Conservation (phyloP, 306 rosid species). For the Purshia tridentata region DNA sequence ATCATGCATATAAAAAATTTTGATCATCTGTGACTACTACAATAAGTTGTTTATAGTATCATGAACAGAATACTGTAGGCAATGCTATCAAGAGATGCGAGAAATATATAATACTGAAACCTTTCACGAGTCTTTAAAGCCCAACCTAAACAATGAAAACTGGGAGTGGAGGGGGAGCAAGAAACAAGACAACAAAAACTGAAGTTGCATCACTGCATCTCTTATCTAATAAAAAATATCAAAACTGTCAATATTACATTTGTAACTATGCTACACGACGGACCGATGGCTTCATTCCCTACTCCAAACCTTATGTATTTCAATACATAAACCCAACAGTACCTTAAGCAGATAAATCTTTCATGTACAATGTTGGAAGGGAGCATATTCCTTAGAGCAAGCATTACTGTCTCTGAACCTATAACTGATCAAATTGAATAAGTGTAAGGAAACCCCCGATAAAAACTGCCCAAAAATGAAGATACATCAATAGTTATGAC, state of each 20-base stretch:
- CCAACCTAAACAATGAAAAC: too few relatives aligned
- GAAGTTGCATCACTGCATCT: background rate
- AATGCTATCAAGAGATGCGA: too few relatives aligned
- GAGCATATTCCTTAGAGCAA: slow-evolving; percentile 6
- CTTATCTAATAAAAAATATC: background rate
- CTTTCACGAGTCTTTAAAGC: too few relatives aligned
- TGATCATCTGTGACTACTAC: too few relatives aligned
- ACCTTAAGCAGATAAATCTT: background rate
- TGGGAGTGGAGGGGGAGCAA: too few relatives aligned
- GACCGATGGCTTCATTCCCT: slow-evolving; percentile 28
- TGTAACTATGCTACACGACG: slow-evolving; percentile 15
- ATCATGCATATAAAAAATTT: too few relatives aligned
- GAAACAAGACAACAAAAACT: background rate
- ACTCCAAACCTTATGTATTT: slow-evolving; percentile 15
- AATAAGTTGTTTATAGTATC: too few relatives aligned
- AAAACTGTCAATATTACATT: background rate
- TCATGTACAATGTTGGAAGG: slow-evolving; percentile 9
- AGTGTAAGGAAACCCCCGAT: background rate
- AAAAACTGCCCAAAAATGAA: background rate
- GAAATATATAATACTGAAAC: too few relatives aligned
- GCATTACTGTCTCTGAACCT: slow-evolving; percentile 5
- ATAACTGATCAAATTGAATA: background rate
- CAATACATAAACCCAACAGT: slow-evolving; percentile 26
- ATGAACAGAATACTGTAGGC: too few relatives aligned
- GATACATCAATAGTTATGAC: too few relatives aligned